These are phyloP conservation scores for Bolboschoenus planiculmis DNA, from an alignment of 176 grass and related monocot species.

Conservation along the genomic window DNA sequence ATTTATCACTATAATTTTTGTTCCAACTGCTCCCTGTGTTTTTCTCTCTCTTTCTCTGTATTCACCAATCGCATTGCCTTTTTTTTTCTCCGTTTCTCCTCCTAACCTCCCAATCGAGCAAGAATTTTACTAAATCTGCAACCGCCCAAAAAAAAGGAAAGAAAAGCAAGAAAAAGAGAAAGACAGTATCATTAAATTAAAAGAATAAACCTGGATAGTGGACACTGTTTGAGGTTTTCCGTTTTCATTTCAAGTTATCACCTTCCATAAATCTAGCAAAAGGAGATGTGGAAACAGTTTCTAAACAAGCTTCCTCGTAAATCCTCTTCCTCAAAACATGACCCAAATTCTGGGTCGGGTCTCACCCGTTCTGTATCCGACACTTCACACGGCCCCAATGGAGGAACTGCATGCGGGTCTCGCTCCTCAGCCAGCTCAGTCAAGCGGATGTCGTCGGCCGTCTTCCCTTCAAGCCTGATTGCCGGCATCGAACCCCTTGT, in stretches of 20 bases:
- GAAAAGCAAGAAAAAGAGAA: not conserved
- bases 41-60: not conserved
- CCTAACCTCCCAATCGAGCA: slow-evolving; percentile 21
- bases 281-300: slow-evolving; percentile 85
- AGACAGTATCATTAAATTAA: not conserved
- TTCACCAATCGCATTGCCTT: not conserved
- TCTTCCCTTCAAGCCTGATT: slow-evolving; percentile 89
- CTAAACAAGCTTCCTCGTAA: slow-evolving; percentile 92
- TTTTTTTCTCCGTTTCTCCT: not conserved
- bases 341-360: slow-evolving; percentile 32
- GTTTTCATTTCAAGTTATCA: not conserved
- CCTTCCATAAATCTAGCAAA: not conserved
- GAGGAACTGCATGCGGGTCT: slow-evolving; percentile 30
- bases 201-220: not conserved
- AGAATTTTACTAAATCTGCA: not conserved
- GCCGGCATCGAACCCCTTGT: slow-evolving; percentile 83
- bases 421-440: slow-evolving; percentile 47
- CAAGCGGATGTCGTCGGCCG: slow-evolving; percentile 85
- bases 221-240: not conserved
- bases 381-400: slow-evolving; percentile 54
- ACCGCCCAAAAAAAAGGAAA: not conserved
- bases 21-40: not conserved
- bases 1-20: not conserved
- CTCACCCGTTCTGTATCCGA: slow-evolving; percentile 16
- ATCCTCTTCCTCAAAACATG: slow-evolving; percentile 36